Conservation (phyloP, 345 rosid species). For the Linum trigynum region DNA sequence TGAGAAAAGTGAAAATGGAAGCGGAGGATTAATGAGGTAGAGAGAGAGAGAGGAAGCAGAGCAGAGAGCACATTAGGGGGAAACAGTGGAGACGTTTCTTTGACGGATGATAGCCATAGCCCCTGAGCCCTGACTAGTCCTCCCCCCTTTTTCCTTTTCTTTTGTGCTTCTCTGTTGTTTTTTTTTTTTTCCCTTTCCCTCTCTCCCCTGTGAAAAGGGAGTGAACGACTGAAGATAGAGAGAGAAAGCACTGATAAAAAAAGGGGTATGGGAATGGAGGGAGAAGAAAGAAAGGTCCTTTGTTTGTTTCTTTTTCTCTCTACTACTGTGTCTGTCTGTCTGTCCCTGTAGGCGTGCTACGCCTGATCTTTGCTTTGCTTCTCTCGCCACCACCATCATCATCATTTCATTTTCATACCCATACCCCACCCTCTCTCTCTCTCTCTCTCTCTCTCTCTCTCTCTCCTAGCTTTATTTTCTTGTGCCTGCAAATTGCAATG, state of each 20-base stretch:
- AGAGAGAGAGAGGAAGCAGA: constrained; percentile 8
- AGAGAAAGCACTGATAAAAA: background rate
- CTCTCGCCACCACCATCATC: constrained; percentile 21
- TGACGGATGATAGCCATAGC: constrained; percentile 11
- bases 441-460: constrained; percentile 10
- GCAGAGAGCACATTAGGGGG: constrained; percentile 3
- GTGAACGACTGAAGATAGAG: constrained; percentile 6
- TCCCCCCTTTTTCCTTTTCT: no score
- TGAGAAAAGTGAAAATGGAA: background rate
- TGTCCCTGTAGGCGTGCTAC: constrained; percentile 3
- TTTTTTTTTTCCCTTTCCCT: background rate
- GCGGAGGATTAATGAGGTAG: background rate
- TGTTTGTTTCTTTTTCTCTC: background rate
- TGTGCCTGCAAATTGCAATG: background rate
- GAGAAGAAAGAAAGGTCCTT: constrained; percentile 9
- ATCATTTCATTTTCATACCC: constrained; percentile 32
- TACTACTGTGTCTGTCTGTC: no score
- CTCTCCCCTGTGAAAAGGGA: background rate
- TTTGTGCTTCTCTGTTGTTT: background rate
- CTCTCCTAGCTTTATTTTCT: no score
- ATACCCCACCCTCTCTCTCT: background rate
- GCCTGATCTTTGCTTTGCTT: constrained; percentile 14
- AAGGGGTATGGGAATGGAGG: background rate
- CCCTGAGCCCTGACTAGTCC: constrained; percentile 8
- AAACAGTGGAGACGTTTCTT: constrained; percentile 6